phyloP scores from a whole-genome alignment of 495 filamentous ascomycete species.

The Aspergillus panamensis region DNA sequence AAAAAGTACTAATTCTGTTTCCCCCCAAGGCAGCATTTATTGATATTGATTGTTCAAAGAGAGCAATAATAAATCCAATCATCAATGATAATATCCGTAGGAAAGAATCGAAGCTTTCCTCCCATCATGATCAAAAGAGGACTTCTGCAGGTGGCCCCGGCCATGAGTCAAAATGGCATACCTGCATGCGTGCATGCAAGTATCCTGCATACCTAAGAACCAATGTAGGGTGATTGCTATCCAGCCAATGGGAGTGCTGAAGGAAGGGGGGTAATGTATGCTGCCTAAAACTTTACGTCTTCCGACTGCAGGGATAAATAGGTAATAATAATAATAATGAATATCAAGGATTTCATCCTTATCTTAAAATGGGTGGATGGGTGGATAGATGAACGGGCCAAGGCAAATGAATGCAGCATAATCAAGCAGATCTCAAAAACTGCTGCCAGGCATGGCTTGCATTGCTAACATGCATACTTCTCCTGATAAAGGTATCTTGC shows the following conservation, averaged over 20 bases:
- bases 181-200: slow-evolving; percentile 22
- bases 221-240: slow-evolving; percentile 4
- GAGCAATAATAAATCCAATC: too few species aligned
- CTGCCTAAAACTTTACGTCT: not conserved
- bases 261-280: not conserved
- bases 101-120: not conserved
- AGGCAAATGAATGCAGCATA: too few species aligned
- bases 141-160: slow-evolving; percentile 20
- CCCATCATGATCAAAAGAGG: not conserved
- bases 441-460: too few species aligned
- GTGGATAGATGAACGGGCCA: too few species aligned
- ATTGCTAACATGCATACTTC: too few species aligned
- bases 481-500: too few species aligned
- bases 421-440: too few species aligned
- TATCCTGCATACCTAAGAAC: slow-evolving; percentile 13
- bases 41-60: too few species aligned
- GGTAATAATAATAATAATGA: not conserved
- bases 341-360: not conserved
- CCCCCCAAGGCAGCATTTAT: too few species aligned
- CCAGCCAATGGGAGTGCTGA: slow-evolving; percentile 3
- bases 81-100: too few species aligned
- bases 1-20: not conserved
- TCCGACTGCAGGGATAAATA: not conserved
- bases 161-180: slow-evolving; percentile 25
- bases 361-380: too few species aligned